Evolutionary conservation across 2,329 filamentous ascomycete genomes (phyloP).

Genomic region (Diatrype stigma): DNA sequence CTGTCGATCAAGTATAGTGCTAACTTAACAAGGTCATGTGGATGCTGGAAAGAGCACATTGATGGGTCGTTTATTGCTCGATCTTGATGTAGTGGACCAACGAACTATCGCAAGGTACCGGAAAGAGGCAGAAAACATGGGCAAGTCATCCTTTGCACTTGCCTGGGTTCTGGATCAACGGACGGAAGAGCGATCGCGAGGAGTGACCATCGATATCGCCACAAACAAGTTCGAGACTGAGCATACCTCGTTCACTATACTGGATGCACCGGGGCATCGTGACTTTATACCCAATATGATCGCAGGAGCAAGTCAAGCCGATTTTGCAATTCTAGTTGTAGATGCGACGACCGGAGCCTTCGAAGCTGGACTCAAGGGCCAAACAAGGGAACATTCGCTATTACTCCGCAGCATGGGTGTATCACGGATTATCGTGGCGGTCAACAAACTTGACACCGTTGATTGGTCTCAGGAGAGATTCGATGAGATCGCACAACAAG

Average conservation of each 20-base stretch:
- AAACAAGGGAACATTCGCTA: slow-evolving; percentile 90
- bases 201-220: slow-evolving; percentile 95
- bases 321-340: slow-evolving; percentile 92
- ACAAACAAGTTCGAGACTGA: slow-evolving; percentile 92
- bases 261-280: slow-evolving; percentile 89
- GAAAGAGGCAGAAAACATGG: slow-evolving; percentile 83
- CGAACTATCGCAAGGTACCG: slow-evolving; percentile 83
- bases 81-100: slow-evolving; percentile 83
- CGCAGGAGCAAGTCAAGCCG: slow-evolving; percentile 89
- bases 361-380: slow-evolving; percentile 86
- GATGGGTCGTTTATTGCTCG: slow-evolving; percentile 90
- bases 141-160: slow-evolving; percentile 91
- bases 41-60: slow-evolving; percentile 97
- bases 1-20: neutral
- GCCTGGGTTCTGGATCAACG: slow-evolving; percentile 97
- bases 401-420: slow-evolving; percentile 89
- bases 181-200: slow-evolving; percentile 80
- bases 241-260: slow-evolving; percentile 81
- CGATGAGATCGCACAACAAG: slow-evolving; percentile 77
- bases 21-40: slow-evolving; percentile 67
- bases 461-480: slow-evolving; percentile 80
- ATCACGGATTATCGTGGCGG: slow-evolving; percentile 78
- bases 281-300: slow-evolving; percentile 99
- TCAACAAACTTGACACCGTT: slow-evolving; percentile 93
- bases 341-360: slow-evolving; percentile 89